A percentile compares a stretch with the other conserved stretches of the same genome.
These are phyloP conservation scores for Yamadazyma siamensis DNA, from an alignment of 1,139 yeast genomes.

Conservation along the genomic window DNA sequence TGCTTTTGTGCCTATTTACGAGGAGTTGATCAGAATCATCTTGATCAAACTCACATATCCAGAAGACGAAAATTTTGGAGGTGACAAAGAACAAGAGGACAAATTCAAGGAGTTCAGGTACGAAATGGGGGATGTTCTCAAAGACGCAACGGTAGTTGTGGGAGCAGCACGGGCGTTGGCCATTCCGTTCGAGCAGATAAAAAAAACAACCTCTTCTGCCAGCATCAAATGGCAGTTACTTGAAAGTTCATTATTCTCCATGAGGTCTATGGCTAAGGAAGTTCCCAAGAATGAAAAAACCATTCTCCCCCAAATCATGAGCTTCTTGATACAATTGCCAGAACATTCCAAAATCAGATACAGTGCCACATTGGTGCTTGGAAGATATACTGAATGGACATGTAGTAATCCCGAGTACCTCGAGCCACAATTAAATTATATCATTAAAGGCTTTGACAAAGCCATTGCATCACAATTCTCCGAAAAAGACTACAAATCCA, in stretches of 20 bases:
- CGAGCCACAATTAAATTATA: conserved; percentile 80
- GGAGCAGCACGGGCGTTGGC: conserved; percentile 70
- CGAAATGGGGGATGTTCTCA: conserved; percentile 94
- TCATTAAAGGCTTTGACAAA: conserved; percentile 64
- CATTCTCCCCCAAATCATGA: conserved; percentile 78
- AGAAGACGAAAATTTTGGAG: conserved; percentile 45
- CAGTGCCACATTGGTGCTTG: conserved; percentile 88
- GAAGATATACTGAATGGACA: conserved; percentile 96
- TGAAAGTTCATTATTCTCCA: conserved; percentile 86
- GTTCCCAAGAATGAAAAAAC: conserved; percentile 66
- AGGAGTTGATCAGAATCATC: conserved; percentile 62
- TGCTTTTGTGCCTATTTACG: conserved; percentile 59
- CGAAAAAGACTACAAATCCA: conserved; percentile 37
- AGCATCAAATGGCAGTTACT: conserved; percentile 70
- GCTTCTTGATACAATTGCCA: conserved; percentile 64
- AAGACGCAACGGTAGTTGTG: conserved; percentile 88
- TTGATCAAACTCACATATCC: conserved; percentile 80
- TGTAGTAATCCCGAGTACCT: conserved; percentile 77
- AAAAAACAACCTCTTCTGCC: conserved; percentile 33
- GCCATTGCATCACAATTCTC: conserved; percentile 7
- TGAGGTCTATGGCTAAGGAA: conserved; percentile 95
- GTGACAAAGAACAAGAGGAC: conserved; percentile 81
- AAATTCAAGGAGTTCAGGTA: conserved; percentile 91
- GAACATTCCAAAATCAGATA: conserved; percentile 85
- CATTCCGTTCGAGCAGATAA: conserved; percentile 57